Evolutionary conservation across 305 asterid species (phyloP).

Genomic region (Stenogyne calaminthoides): DNA sequence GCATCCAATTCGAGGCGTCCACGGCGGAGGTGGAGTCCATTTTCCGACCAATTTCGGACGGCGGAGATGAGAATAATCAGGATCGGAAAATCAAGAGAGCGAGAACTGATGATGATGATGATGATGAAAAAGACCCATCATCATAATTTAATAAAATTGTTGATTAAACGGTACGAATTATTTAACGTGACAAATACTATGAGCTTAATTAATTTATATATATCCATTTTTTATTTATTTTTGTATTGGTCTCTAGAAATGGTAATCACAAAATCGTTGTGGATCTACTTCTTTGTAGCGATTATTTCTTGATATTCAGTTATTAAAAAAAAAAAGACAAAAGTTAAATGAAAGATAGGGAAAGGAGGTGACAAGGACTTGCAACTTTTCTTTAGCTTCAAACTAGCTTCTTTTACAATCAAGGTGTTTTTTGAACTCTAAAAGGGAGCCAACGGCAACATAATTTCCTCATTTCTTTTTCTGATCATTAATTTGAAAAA

Average conservation of each 20-base stretch:
- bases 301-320: neutral
- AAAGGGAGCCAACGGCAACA: constrained; percentile 33
- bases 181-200: constrained; percentile 31
- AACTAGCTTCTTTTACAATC: constrained; percentile 40
- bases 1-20: constrained; percentile 30
- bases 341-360: neutral
- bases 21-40: constrained; percentile 44
- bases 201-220: neutral
- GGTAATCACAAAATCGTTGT: neutral
- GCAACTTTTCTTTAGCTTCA: constrained; percentile 36
- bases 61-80: constrained; percentile 13
- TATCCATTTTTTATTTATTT: neutral
- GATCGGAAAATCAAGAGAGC: constrained; percentile 43
- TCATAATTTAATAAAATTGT: neutral
- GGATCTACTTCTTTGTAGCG: neutral
- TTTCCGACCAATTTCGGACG: constrained; percentile 28
- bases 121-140: neutral
- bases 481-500: neutral
- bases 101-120: constrained; percentile 44
- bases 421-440: constrained; percentile 35
- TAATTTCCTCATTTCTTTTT: neutral
- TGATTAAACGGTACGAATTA: constrained; percentile 27
- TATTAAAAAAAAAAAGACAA: neutral
- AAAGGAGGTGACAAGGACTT: constrained; percentile 34
- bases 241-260: too few relatives aligned